A percentile compares a stretch with the other conserved stretches of the same genome.
These are phyloP conservation scores for Cordyceps militaris DNA, from an alignment of 2,329 filamentous ascomycete genomes.

Conservation along the genomic window DNA sequence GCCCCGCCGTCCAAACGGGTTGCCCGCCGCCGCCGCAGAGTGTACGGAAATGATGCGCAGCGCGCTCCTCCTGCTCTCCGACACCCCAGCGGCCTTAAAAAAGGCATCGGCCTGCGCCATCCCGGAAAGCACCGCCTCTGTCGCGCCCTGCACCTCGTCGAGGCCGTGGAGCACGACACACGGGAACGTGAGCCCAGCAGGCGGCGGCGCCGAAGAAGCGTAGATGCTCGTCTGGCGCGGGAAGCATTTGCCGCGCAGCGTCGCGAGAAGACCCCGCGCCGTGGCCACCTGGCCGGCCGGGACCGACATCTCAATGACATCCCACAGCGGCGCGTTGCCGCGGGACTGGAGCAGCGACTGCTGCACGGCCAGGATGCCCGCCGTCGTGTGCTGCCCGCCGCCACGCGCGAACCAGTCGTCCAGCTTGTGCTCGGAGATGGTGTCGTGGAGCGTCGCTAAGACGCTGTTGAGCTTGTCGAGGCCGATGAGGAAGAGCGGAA, in stretches of 20 bases:
- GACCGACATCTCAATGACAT: not conserved
- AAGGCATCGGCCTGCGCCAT: not conserved
- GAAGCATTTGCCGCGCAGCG: not conserved
- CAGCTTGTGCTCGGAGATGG: conserved; percentile 1
- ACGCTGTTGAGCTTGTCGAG: conserved; percentile 9
- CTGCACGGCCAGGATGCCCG: not conserved
- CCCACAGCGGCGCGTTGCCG: not conserved
- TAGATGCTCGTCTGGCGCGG: not conserved
- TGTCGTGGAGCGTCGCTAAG: not conserved
- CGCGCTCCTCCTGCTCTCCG: not conserved
- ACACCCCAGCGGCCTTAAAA: not conserved
- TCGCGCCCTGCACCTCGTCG: not conserved
- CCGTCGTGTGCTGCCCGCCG: not conserved
- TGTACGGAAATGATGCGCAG: conserved; percentile 1
- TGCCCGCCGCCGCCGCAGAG: not conserved
- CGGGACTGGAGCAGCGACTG: not conserved
- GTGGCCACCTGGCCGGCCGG: not conserved
- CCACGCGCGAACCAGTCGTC: conserved; percentile 9
- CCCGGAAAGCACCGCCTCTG: not conserved
- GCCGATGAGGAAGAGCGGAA: conserved; percentile 9
- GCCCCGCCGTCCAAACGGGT: not conserved
- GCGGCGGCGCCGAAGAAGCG: not conserved
- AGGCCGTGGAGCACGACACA: not conserved
- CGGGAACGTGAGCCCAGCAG: not conserved
- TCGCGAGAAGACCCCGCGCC: not conserved